phyloP scores from a whole-genome alignment of 1,284 basidiomycete species.

The Pseudozyma sp. region DNA sequence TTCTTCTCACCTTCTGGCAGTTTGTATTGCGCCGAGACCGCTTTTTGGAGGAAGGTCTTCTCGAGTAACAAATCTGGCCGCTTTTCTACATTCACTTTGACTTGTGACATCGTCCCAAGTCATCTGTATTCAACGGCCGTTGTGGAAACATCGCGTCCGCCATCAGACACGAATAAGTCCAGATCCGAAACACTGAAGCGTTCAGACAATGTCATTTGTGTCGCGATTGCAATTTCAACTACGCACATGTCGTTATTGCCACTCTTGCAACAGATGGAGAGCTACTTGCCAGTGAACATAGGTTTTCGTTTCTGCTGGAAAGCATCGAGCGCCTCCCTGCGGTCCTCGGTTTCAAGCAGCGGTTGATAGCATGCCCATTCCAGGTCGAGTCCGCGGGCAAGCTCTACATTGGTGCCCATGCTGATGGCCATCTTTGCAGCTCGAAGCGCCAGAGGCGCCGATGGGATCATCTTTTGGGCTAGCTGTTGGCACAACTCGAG shows the following conservation, averaged over 20 bases:
- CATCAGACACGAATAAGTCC: too few species aligned
- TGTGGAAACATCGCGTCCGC: background rate
- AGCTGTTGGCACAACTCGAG: slow-evolving; percentile 14
- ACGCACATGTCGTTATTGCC: background rate
- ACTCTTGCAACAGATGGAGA: background rate
- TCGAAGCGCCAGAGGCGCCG: slow-evolving; percentile 85
- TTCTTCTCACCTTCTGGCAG: background rate
- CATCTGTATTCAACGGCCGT: background rate
- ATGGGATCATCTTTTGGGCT: slow-evolving; percentile 18
- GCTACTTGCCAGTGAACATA: slow-evolving; percentile 16
- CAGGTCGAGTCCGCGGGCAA: slow-evolving; percentile 18
- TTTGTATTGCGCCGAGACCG: slow-evolving; percentile 39
- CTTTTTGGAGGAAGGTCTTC: slow-evolving; percentile 46
- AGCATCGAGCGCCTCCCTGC: slow-evolving; percentile 26
- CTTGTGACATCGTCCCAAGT: background rate
- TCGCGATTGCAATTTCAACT: too few species aligned
- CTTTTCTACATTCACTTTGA: background rate
- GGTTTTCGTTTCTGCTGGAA: slow-evolving; percentile 34
- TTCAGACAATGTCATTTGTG: too few species aligned
- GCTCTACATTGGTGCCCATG: slow-evolving; percentile 23
- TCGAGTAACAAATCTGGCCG: slow-evolving; percentile 14
- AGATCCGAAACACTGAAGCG: background rate
- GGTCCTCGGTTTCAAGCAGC: slow-evolving; percentile 19
- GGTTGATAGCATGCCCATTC: slow-evolving; percentile 30
- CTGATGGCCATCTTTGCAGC: slow-evolving; percentile 86